Base-by-base conservation (phyloP, 441 rosid species). In the Erodium texanum region DNA sequence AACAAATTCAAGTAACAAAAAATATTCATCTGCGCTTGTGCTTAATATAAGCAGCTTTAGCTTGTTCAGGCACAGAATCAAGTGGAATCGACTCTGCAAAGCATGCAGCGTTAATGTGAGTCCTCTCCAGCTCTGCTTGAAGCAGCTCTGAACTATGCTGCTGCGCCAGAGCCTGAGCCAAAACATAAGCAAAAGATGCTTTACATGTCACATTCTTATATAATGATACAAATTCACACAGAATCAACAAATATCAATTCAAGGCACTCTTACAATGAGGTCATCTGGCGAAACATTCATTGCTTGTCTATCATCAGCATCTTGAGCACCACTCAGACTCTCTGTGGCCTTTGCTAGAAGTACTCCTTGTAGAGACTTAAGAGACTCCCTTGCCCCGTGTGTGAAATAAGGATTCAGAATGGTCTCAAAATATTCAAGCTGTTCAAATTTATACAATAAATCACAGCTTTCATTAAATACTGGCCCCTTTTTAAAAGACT, bases 351-450 rank as follows among this genome's bases (percentile, higher is more conserved):
- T 91, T 78, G 89, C 97, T 78, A 93, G 80, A 52, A 93, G 79
- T 12, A 86, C 77, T 41, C 99, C 97, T 91, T 88, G 96, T 36
- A 91, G 80, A 73, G 87, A 84, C 79, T 85, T 93, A 58, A 88
- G 80, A 29, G 96, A 86, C 74, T 88, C 89, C 73, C 84, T 87
- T 69, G 97, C 97, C 75, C 85, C 96, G 62, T 82, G 82, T 38
- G 96, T 93, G 45, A 88, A 84, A 84, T 84, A 93, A 29, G 86
- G 89, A 77, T 77, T 88, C 78, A 93, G 82, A 77, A 91, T 82
- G 27, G 93, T 81, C 90, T 91, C 97, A 36, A 91, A 91, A 77
- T 89, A 93, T 80, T 93, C 99, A 65, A 93, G 97, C 99, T 92
- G 95, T 88, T 12, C 16, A 45, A 15, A 15, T 14, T n/a, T n/a